Percentiles rank a stretch among this genome's conserved stretches.
Evolutionary conservation across 1,139 yeast genomes (phyloP).

Genomic region (Blastobotrys proliferans): DNA sequence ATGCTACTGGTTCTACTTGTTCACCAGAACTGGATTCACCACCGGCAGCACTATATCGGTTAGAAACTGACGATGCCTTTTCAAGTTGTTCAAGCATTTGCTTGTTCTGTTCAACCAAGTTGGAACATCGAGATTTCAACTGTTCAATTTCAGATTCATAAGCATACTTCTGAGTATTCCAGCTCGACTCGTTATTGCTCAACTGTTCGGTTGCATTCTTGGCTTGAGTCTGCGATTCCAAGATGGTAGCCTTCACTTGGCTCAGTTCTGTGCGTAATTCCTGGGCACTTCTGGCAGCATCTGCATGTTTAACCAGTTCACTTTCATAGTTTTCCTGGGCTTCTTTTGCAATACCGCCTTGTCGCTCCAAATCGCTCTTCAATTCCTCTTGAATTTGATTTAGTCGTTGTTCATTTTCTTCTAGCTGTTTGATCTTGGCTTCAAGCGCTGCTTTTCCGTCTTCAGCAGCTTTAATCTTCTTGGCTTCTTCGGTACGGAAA

Average conservation of each 20-base stretch:
- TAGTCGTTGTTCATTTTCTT: constrained; percentile 37
- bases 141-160: constrained; percentile 53
- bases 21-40: constrained; percentile 2
- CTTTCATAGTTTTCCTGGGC: constrained; percentile 55
- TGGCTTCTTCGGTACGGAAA: constrained; percentile 23
- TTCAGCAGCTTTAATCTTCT: constrained; percentile 27
- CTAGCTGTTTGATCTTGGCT: constrained; percentile 43
- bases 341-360: constrained; percentile 47
- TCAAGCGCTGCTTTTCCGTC: constrained; percentile 39
- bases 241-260: constrained; percentile 38
- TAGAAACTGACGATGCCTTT: constrained; percentile 15
- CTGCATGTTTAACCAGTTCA: constrained; percentile 55
- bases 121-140: constrained; percentile 47
- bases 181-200: constrained; percentile 39
- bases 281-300: constrained; percentile 46
- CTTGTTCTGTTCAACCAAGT: constrained; percentile 61
- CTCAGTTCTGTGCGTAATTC: constrained; percentile 44
- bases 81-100: constrained; percentile 71
- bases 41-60: constrained; percentile 2
- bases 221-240: constrained; percentile 36
- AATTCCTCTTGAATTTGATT: constrained; percentile 24
- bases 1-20: background rate
- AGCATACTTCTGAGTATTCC: constrained; percentile 42
- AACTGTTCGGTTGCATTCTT: constrained; percentile 34
- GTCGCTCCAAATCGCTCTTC: constrained; percentile 49